Evolutionary conservation across 2,329 filamentous ascomycete genomes (phyloP).

Genomic region (Alternaria arbusti): DNA sequence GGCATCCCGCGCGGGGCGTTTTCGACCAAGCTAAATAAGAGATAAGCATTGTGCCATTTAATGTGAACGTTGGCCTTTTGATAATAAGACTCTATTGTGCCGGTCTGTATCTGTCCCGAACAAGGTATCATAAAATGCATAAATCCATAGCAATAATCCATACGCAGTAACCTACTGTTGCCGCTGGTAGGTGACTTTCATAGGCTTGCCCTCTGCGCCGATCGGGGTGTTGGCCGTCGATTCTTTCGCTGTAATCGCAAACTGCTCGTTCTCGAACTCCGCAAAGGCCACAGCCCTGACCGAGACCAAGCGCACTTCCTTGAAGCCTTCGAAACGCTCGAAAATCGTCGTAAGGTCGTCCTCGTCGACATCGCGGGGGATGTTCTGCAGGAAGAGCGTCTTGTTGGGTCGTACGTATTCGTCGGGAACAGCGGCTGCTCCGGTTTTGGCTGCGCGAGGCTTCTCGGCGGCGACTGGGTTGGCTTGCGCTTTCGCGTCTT

Average conservation of each 20-base stretch:
- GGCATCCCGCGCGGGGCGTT: not conserved
- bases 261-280: constrained; percentile 89
- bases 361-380: constrained; percentile 85
- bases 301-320: constrained; percentile 88
- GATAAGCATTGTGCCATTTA: constrained; percentile 17
- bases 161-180: constrained; percentile 61
- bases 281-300: constrained; percentile 93
- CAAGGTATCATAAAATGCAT: constrained; percentile 31
- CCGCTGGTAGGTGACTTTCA: constrained; percentile 96
- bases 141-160: constrained; percentile 28
- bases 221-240: constrained; percentile 85
- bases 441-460: constrained; percentile 70
- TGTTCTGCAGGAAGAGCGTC: constrained; percentile 90
- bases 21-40: not conserved
- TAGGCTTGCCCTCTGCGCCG: constrained; percentile 73
- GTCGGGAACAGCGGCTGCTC: constrained; percentile 84
- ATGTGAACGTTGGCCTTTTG: constrained; percentile 10
- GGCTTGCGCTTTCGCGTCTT: constrained; percentile 79
- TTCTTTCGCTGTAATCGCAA: constrained; percentile 93
- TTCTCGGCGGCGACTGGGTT: constrained; percentile 62
- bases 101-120: constrained; percentile 13
- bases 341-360: constrained; percentile 83
- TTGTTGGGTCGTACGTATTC: constrained; percentile 98
- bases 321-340: constrained; percentile 89
- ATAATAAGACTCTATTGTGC: constrained; percentile 15